These are phyloP conservation scores for Mycena pura DNA, from an alignment of 768 basidiomycete genomes.

Conservation along the genomic window DNA sequence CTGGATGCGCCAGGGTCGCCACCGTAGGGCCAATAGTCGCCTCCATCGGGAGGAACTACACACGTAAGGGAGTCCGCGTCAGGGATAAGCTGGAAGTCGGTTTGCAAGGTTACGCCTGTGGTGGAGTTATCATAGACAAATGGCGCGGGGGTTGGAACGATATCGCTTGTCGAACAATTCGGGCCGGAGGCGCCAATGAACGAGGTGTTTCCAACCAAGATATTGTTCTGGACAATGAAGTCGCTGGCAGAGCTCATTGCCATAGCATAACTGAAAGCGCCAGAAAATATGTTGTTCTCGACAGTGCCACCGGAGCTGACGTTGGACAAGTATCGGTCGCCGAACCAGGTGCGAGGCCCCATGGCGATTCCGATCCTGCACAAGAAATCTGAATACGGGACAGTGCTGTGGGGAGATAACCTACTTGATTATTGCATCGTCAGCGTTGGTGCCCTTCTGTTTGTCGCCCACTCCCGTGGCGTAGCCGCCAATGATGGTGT, in stretches of 20 bases:
- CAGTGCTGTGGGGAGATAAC: conserved; percentile 35
- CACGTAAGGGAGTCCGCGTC: conserved; percentile 70
- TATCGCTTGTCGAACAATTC: conserved; percentile 61
- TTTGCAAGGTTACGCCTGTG: conserved; percentile 51
- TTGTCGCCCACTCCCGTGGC: conserved; percentile 55
- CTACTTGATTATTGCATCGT: conserved; percentile 75
- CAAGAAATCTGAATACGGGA: neutral
- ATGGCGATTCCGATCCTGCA: conserved; percentile 82
- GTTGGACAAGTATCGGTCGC: conserved; percentile 54
- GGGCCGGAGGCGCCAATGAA: conserved; percentile 76
- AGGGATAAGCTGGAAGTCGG: conserved; percentile 55
- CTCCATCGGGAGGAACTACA: conserved; percentile 68
- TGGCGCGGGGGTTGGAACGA: conserved; percentile 59
- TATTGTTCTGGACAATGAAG: conserved; percentile 71
- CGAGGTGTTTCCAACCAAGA: conserved; percentile 70
- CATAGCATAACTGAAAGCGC: conserved; percentile 78
- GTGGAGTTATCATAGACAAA: conserved; percentile 64
- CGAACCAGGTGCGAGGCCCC: conserved; percentile 81
- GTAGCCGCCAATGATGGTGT: conserved; percentile 73
- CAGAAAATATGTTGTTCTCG: conserved; percentile 61
- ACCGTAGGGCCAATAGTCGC: conserved; percentile 77
- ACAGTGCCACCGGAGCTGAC: conserved; percentile 64
- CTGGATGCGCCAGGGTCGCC: conserved; percentile 48
- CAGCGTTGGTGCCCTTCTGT: conserved; percentile 58
- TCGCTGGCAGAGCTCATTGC: conserved; percentile 67